Conservation (phyloP, 192 early-diverging fungal genomes). For the Podila horticola region DNA sequence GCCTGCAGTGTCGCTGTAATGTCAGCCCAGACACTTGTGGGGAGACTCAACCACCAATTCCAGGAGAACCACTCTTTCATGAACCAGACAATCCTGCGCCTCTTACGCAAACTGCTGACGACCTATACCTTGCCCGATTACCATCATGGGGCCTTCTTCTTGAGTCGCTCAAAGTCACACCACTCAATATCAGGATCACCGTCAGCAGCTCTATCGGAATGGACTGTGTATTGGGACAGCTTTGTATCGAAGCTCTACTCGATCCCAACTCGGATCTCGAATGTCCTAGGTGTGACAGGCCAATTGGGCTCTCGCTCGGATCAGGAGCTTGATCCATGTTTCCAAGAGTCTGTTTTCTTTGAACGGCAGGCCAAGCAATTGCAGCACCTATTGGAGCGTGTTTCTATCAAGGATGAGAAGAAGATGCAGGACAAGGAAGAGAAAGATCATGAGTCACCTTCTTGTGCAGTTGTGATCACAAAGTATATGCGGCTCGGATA, state of each 20-base stretch:
- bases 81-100: constrained; percentile 30
- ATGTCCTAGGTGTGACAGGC: constrained; percentile 17
- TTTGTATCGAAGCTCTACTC: constrained; percentile 37
- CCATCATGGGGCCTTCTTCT: neutral
- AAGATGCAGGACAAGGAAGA: neutral
- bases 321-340: constrained; percentile 19
- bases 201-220: neutral
- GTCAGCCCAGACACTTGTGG: constrained; percentile 29
- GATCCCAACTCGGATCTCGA: constrained; percentile 31
- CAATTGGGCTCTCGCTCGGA: neutral
- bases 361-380: constrained; percentile 17
- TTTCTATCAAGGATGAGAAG: neutral
- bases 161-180: too few species aligned
- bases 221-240: constrained; percentile 14
- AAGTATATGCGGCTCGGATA: constrained; percentile 29
- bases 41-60: constrained; percentile 19
- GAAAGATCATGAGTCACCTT: neutral
- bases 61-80: constrained; percentile 42
- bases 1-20: constrained; percentile 5
- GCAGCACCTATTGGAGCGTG: constrained; percentile 5
- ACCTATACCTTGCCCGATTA: constrained; percentile 18
- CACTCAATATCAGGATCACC: neutral
- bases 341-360: constrained; percentile 27
- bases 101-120: constrained; percentile 13
- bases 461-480: constrained; percentile 8